Evolutionary conservation across 2,329 filamentous ascomycete genomes (phyloP).

Genomic region (Neofusicoccum laricinum): DNA sequence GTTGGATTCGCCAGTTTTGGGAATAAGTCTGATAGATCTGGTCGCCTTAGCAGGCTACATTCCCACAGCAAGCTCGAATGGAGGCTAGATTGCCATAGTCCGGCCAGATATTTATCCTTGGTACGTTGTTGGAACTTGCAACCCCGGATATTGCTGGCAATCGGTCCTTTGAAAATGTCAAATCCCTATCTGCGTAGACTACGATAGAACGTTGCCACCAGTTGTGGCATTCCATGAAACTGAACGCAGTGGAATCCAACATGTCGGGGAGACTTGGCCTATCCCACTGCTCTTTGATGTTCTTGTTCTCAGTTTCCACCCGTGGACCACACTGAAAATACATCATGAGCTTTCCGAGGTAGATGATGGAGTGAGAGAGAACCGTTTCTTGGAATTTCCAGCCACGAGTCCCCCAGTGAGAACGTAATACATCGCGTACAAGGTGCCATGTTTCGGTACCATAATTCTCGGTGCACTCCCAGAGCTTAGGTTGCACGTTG

Average conservation of each 20-base stretch:
- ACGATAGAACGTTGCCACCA: background rate
- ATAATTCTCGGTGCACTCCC: too few relatives aligned
- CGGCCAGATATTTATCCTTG: background rate
- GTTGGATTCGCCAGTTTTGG: background rate
- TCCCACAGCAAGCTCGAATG: background rate
- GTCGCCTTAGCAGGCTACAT: too few relatives aligned
- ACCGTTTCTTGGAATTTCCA: background rate
- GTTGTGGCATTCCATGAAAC: background rate
- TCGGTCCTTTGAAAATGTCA: background rate
- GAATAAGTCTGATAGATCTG: background rate
- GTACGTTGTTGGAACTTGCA: background rate
- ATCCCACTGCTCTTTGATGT: too few relatives aligned
- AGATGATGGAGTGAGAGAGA: background rate
- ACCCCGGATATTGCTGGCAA: background rate
- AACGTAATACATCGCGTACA: background rate
- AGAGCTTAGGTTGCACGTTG: too few relatives aligned
- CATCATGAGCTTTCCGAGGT: background rate
- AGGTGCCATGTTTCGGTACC: background rate
- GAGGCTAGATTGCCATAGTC: background rate
- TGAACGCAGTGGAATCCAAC: too few relatives aligned
- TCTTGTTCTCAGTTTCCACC: background rate
- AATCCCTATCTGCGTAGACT: background rate
- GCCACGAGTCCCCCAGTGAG: background rate
- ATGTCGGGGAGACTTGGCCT: too few relatives aligned
- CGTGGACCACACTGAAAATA: background rate